phyloP scores from a whole-genome alignment of 2,329 filamentous ascomycete species.

The Gaeumannomyces sp. region DNA sequence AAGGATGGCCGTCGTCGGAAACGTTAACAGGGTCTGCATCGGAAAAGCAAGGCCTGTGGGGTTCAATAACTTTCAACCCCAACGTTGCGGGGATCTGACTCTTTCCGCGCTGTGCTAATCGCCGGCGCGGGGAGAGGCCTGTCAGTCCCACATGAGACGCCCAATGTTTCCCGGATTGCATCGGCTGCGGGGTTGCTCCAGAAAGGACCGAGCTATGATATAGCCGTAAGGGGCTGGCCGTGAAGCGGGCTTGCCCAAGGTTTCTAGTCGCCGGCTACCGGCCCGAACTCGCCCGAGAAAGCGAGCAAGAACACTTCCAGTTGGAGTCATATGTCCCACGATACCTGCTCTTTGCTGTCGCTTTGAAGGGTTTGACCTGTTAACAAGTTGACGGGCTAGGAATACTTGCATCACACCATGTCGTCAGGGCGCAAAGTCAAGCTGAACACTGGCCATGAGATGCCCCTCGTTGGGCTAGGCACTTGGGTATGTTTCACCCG shows the following conservation, averaged over 20 bases:
- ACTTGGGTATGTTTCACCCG: neutral
- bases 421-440: conserved; percentile 8
- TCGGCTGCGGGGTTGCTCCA: neutral
- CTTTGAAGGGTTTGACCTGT: neutral
- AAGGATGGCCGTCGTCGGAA: too few species aligned
- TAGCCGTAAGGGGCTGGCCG: neutral
- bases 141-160: neutral
- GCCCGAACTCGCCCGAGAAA: neutral
- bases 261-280: neutral
- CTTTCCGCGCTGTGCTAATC: too few species aligned
- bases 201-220: too few species aligned
- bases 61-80: neutral
- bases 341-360: neutral
- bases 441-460: conserved; percentile 8
- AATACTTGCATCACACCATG: conserved; percentile 1
- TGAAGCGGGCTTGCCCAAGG: neutral
- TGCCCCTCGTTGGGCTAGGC: conserved; percentile 5
- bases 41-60: too few species aligned
- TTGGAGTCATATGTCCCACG: neutral
- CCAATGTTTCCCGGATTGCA: too few species aligned
- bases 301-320: neutral
- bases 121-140: too few species aligned
- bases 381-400: neutral
- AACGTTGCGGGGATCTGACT: neutral
- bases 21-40: too few species aligned